Evolutionary conservation across 2,329 filamentous ascomycete genomes (phyloP), one percentile per base, ranked within the genome.

Genomic region (Verticillium klebahnii): DNA sequence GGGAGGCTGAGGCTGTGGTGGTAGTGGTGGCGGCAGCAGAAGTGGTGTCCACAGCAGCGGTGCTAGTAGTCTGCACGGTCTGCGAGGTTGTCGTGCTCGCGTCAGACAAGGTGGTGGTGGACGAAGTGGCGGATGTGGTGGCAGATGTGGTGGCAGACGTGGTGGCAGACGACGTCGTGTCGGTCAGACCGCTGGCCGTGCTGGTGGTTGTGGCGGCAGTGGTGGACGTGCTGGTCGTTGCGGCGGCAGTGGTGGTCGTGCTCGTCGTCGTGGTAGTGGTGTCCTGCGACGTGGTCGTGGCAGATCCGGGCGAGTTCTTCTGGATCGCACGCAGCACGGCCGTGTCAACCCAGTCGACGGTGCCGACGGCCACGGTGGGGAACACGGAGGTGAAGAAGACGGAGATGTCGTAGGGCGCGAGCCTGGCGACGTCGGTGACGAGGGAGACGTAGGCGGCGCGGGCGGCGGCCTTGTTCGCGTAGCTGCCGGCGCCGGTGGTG

Each of bases 401-500:
- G 52, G 71, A 66, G 23, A 77, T 65, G 23, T 68, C 73, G 59
- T 73, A 78, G 3, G 69, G 62, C 11, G 71, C 71, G 3, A 81
- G 68, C 32, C 72, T 71, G 4, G 69, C 68, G 0, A 69, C 64
- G 37, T 70, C 66, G 0, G 72, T 74, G 39, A 79, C 63, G 19
- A 68, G 62, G 9, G 67, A 66, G 11, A 79, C 71, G 34, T 77
- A 78, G 3, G 65, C 65, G 0, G 72, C 65, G 19, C 78, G 72
- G 8, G 69, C 64, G 2, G 69, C 69, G 2, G 65, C 64, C 58
- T 80, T 78, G 56, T 69, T 71, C 2, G 69, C 50, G 59, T 78
- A 80, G 25, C 75, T 73, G 0, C 79, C 78, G 1, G 70, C 64
- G 0, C 79, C 79, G 1, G 71, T 76, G 1, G 72, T 79, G 25